phyloP scores from a whole-genome alignment of 352 stramenopile genomes.

The Phytophthora brassicae region DNA sequence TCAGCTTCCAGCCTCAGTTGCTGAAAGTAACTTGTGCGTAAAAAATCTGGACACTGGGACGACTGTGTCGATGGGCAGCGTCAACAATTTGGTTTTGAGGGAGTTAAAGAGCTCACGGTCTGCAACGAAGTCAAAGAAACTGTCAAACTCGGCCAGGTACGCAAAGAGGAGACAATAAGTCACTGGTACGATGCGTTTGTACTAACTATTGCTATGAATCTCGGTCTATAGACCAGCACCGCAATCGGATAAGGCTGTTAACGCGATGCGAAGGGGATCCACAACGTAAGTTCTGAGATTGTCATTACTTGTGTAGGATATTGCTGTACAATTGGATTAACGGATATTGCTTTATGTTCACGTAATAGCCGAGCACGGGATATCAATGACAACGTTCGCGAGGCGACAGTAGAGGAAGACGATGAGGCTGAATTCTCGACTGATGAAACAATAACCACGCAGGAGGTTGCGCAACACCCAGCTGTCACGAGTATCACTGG shows the following conservation, averaged over 20 bases:
- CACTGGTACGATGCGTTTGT: neutral
- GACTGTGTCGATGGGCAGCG: conserved; percentile 70
- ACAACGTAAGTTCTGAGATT: conserved; percentile 67
- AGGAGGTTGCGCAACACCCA: conserved; percentile 70
- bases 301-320: neutral
- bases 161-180: neutral
- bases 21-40: conserved; percentile 72
- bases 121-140: conserved; percentile 51
- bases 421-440: conserved; percentile 50
- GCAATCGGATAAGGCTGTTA: conserved; percentile 51
- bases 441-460: conserved; percentile 73
- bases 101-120: conserved; percentile 62
- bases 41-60: conserved; percentile 83
- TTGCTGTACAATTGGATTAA: neutral
- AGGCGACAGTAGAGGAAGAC: conserved; percentile 46
- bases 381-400: conserved; percentile 39
- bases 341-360: conserved; percentile 1
- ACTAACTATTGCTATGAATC: conserved; percentile 5
- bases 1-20: conserved; percentile 48
- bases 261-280: conserved; percentile 49
- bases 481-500: conserved; percentile 79
- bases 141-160: conserved; percentile 65
- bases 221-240: conserved; percentile 42
- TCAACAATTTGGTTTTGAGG: conserved; percentile 79
- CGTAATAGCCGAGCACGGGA: conserved; percentile 41